These are phyloP conservation scores for cucumber (Cucumis sativus) DNA, from an alignment of 306 rosid species.

Conservation along the genomic window DNA sequence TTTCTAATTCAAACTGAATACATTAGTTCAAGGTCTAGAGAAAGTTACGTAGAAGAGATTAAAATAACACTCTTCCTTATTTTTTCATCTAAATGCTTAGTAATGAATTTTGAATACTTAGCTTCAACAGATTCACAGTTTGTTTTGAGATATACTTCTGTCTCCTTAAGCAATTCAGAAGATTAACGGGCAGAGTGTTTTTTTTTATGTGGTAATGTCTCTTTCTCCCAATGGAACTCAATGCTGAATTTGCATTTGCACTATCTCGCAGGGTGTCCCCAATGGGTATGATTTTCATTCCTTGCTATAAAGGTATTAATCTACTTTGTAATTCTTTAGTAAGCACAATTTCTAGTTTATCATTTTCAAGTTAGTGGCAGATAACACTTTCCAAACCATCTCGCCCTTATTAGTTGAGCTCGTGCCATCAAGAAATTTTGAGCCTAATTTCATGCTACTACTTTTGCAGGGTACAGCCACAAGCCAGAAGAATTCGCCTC, in stretches of 20 bases:
- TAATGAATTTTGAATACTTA: neutral
- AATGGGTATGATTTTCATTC: slow-evolving; percentile 96
- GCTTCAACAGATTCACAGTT: neutral
- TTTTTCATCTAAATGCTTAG: too few species aligned
- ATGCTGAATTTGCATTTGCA: slow-evolving; percentile 11
- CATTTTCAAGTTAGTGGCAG: neutral
- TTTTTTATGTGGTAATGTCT: neutral
- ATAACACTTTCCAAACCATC: neutral
- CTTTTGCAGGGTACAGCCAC: slow-evolving; percentile 82
- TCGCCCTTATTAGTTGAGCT: neutral
- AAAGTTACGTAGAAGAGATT: neutral
- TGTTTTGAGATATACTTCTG: neutral
- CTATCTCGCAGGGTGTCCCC: slow-evolving; percentile 60
- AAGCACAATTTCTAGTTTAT: neutral
- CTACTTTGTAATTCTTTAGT: neutral
- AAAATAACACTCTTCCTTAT: neutral
- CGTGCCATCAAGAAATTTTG: neutral
- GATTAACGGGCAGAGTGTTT: too few species aligned
- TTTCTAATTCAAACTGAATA: too few species aligned
- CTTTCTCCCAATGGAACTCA: neutral
- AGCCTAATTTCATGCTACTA: neutral
- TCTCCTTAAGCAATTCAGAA: neutral
- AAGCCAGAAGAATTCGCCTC: slow-evolving; percentile 87
- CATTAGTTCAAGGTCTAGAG: neutral
- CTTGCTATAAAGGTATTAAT: slow-evolving; percentile 81